Evolutionary conservation across 2,329 filamentous ascomycete genomes (phyloP).

Genomic region (Claviceps arundinis): DNA sequence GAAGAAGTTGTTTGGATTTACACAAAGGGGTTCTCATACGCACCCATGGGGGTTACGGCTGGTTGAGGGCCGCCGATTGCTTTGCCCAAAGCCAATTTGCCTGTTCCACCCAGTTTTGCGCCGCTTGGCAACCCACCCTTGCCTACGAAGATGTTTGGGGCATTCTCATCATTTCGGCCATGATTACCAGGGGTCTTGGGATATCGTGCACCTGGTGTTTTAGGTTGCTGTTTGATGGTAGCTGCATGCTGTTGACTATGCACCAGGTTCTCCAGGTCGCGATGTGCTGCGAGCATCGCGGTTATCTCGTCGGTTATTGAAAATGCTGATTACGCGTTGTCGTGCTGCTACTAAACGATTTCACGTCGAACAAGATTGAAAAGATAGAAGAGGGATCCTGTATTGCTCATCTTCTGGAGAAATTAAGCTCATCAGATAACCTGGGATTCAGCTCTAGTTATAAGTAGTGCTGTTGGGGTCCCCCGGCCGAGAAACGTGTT

Average conservation of each 20-base stretch:
- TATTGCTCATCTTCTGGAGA: not conserved
- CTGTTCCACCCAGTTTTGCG: slow-evolving; percentile 39
- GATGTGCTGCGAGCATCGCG: slow-evolving; percentile 60
- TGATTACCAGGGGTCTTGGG: slow-evolving; percentile 75
- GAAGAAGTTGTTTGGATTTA: not conserved
- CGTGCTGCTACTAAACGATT: not conserved
- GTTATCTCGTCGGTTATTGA: not conserved
- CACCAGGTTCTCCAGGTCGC: slow-evolving; percentile 80
- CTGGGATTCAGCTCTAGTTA: not conserved
- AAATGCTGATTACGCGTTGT: not conserved
- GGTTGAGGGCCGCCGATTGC: slow-evolving; percentile 32
- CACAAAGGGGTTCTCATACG: slow-evolving; percentile 10
- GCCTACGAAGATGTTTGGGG: slow-evolving; percentile 24
- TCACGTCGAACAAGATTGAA: not conserved
- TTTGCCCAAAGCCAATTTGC: slow-evolving; percentile 34
- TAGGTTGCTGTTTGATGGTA: slow-evolving; percentile 58
- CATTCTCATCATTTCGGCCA: slow-evolving; percentile 76
- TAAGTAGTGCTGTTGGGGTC: slow-evolving; percentile 10
- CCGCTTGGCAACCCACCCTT: slow-evolving; percentile 35
- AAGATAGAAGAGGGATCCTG: too few relatives aligned
- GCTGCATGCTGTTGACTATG: slow-evolving; percentile 64
- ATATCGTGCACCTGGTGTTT: slow-evolving; percentile 63
- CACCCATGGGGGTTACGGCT: slow-evolving; percentile 74
- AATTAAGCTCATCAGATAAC: not conserved
- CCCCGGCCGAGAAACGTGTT: slow-evolving; percentile 5